These are phyloP conservation scores for Pythium rishiriense DNA, from an alignment of 352 stramenopile species.

Conservation along the genomic window DNA sequence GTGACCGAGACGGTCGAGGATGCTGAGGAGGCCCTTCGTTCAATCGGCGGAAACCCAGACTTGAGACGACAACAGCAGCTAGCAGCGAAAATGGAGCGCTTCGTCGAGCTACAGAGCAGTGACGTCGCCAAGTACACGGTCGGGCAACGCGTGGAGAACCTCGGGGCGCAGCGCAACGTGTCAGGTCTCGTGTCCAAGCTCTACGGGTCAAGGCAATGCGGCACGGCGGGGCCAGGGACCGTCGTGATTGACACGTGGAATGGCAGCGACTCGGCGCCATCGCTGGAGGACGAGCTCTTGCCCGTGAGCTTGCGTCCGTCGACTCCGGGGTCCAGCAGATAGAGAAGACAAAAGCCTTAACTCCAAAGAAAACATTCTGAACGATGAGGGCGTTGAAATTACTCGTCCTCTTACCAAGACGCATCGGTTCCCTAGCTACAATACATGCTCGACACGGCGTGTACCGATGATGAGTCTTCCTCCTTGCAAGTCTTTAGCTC, in stretches of 20 bases:
- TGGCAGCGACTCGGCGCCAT: slow-evolving; percentile 23
- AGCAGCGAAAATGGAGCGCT: slow-evolving; percentile 38
- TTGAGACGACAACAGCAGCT: slow-evolving; percentile 38
- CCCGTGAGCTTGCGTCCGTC: background rate
- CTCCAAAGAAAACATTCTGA: background rate
- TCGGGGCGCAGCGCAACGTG: slow-evolving; percentile 55
- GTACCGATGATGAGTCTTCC: background rate
- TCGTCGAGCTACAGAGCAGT: slow-evolving; percentile 78
- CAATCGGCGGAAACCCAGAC: slow-evolving; percentile 40
- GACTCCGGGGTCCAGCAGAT: background rate
- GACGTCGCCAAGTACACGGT: slow-evolving; percentile 79
- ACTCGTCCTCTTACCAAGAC: background rate
- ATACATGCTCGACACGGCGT: background rate
- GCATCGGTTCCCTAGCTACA: background rate
- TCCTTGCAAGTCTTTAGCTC: slow-evolving; percentile 20
- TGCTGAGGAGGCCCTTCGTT: slow-evolving; percentile 39
- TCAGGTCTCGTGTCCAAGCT: slow-evolving; percentile 66
- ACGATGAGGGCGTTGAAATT: background rate
- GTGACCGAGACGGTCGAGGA: slow-evolving; percentile 76
- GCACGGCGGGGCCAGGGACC: slow-evolving; percentile 58
- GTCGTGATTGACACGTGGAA: slow-evolving; percentile 71
- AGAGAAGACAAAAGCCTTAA: background rate
- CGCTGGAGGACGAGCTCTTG: slow-evolving; percentile 1
- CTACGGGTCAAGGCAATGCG: slow-evolving; percentile 69
- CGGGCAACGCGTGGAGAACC: slow-evolving; percentile 50